phyloP scores from a whole-genome alignment of 768 basidiomycete genomes.

The Podaxis sp. region DNA sequence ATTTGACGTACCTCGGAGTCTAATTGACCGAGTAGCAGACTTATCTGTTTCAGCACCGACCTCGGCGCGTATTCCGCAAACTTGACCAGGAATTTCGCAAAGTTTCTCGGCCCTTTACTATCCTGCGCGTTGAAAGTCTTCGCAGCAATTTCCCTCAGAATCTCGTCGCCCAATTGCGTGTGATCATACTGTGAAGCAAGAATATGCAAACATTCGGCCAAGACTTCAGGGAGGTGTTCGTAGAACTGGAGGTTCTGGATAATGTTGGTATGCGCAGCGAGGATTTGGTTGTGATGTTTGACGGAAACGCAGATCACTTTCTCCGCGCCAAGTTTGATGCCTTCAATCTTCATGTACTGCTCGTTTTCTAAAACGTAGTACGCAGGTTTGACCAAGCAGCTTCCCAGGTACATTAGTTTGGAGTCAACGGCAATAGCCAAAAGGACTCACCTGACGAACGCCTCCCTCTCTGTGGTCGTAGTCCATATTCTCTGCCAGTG shows the following conservation, averaged over 20 bases:
- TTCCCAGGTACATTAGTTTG: constrained; percentile 27
- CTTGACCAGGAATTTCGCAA: constrained; percentile 80
- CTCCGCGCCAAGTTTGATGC: constrained; percentile 75
- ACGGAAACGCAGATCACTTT: constrained; percentile 90
- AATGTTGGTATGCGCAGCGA: constrained; percentile 85
- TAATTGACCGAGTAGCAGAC: constrained; percentile 77
- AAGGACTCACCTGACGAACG: constrained; percentile 72
- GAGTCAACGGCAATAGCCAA: neutral
- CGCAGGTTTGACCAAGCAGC: constrained; percentile 85
- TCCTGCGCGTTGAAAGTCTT: constrained; percentile 81
- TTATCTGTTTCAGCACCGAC: constrained; percentile 85
- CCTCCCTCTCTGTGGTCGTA: constrained; percentile 81
- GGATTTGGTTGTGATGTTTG: constrained; percentile 83
- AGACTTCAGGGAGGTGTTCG: constrained; percentile 91
- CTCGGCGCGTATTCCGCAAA: constrained; percentile 81
- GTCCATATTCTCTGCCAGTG: constrained; percentile 78
- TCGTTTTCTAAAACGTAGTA: constrained; percentile 88
- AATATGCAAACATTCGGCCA: constrained; percentile 85
- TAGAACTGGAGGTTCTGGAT: constrained; percentile 92
- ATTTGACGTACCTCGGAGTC: constrained; percentile 77
- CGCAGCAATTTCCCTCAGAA: constrained; percentile 82
- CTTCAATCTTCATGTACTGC: constrained; percentile 77
- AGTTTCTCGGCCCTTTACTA: constrained; percentile 82
- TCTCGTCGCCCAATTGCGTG: constrained; percentile 85
- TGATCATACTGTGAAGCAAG: constrained; percentile 88